Base-by-base conservation (phyloP, 345 rosid species). In the Hibiscus tridactylites region DNA sequence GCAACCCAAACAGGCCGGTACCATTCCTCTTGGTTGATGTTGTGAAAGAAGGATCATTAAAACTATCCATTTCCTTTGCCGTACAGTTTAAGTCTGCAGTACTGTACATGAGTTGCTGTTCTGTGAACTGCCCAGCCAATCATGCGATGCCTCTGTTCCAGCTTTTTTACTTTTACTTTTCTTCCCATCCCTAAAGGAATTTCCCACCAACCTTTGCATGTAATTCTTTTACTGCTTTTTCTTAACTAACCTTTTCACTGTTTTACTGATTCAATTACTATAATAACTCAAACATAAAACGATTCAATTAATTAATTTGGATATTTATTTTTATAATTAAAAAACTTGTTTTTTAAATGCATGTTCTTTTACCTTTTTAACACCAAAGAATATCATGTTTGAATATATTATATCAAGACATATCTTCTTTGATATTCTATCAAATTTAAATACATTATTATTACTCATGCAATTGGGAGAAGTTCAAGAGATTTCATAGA, bases 401-500 rank as follows among this genome's bases (percentile, higher is more conserved):
- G 6, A 56, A 9, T 57, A 57, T 57, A 21, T 9, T 57, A 57
- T 9, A 57, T 9, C 9, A 6, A 6, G 5, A 8, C 60, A 56
- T 56, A 24, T 24, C 15, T 24, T 58, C 4, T 17, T 54, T 11
- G 2, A 58, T 58, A 24, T 10, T 58, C 33, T 10, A 24, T 3
- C n/a, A 10, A 11, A 26, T 58, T 21, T 9, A 26, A 24, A 58
- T 10, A 58, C 26, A 35, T 10, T 58, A 24, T 58, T 24, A 58
- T 24, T 10, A 39, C 24, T 24, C 44, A 35, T 5, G 21, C 42
- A 46, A 21, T 37, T 72, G 28, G 46, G 71, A 60, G 79, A 75
- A 68, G 69, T 81, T 72, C 77, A 74, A 80, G 85, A 81, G 86
- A 83, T 82, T 75, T 78, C 77, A 71, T 74, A 35, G 49, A 68